A percentile compares a stretch with the other conserved stretches of the same genome.
Evolutionary conservation across 1,284 basidiomycete genomes (phyloP).

Genomic region (Taiwanofungus camphoratus): DNA sequence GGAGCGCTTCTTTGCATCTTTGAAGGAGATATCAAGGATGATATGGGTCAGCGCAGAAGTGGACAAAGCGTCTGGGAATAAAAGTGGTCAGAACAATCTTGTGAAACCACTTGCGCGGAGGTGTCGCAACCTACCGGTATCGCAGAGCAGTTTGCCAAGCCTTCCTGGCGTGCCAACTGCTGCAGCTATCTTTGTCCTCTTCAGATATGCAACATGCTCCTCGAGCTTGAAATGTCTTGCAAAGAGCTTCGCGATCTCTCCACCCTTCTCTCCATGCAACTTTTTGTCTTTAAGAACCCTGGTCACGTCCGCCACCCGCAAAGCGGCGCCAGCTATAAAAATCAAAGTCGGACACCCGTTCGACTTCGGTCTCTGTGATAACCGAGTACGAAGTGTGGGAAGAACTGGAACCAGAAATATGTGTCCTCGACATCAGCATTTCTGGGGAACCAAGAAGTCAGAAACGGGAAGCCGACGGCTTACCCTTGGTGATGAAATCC

Average conservation of each 20-base stretch:
- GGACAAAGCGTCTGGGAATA: conserved; percentile 53
- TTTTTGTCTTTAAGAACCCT: conserved; percentile 63
- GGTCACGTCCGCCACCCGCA: conserved; percentile 74
- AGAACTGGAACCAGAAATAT: conserved; percentile 39
- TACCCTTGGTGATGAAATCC: conserved; percentile 71
- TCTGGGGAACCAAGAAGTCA: neutral
- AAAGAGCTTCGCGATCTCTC: conserved; percentile 81
- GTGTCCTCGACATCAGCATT: neutral
- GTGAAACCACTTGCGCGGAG: conserved; percentile 35
- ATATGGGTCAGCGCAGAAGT: conserved; percentile 75
- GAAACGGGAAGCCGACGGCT: conserved; percentile 12
- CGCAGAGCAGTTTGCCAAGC: conserved; percentile 72
- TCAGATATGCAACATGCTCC: conserved; percentile 73
- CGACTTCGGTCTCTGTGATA: conserved; percentile 66
- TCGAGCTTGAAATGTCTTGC: conserved; percentile 82
- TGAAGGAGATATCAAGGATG: conserved; percentile 66
- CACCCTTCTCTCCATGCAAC: conserved; percentile 70
- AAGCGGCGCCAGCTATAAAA: conserved; percentile 70
- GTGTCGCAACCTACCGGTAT: conserved; percentile 51
- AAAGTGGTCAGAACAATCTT: conserved; percentile 32
- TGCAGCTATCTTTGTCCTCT: conserved; percentile 67
- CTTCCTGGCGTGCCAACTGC: conserved; percentile 82
- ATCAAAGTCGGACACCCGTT: conserved; percentile 75
- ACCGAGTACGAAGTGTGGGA: conserved; percentile 61
- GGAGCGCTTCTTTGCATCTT: conserved; percentile 68